Base-by-base conservation (phyloP, 768 basidiomycete genomes). In the Cyclocybe cylindracea region DNA sequence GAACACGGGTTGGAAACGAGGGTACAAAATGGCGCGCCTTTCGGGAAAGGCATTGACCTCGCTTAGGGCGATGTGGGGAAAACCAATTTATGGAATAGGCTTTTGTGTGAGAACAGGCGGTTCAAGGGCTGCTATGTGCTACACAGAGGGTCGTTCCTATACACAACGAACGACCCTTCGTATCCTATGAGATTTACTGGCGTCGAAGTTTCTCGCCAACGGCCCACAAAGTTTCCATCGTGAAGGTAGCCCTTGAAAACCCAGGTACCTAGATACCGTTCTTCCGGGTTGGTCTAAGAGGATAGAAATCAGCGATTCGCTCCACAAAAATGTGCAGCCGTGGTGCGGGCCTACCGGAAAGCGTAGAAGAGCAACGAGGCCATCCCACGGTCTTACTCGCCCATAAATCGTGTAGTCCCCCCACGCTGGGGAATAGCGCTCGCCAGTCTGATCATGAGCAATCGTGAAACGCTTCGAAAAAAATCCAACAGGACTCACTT, bases 171-270 rank as follows among this genome's bases (percentile, higher is more conserved):
- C 29, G 72, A 70, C 39, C 81, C 78, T 63, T 78, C 78, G 46
- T 70, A 73, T n/a, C 81, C 80, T n/a, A 72, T 59, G 18, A 61
- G 59, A 46, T 71, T 62, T 13, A 64, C 59, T 19, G 64, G 61
- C 1, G 75, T 81, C 37, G 66, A 64, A 16, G 76, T 80, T 52
- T 79, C 79, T 46, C 81, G 74, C 81, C 81, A 81, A 16, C 78
- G 70, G 34, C 81, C 82, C 35, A 79, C 78, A 36, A 83, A 66
- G 61, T 76, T 81, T 29, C 67, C 63, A 55, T 70, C 72, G 46
- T 82, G 72, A 40, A 82, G 51, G 58, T 83, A 82, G 44, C 81
- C 80, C 53, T 71, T 78, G 46, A 82, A 82, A 46, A 82, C 60
- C 78, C 74, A 82, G 29, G 64, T 71, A 9, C 80, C 79, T 10